Conservation (phyloP, 2,329 filamentous ascomycete species). For the Davidsoniella australis region DNA sequence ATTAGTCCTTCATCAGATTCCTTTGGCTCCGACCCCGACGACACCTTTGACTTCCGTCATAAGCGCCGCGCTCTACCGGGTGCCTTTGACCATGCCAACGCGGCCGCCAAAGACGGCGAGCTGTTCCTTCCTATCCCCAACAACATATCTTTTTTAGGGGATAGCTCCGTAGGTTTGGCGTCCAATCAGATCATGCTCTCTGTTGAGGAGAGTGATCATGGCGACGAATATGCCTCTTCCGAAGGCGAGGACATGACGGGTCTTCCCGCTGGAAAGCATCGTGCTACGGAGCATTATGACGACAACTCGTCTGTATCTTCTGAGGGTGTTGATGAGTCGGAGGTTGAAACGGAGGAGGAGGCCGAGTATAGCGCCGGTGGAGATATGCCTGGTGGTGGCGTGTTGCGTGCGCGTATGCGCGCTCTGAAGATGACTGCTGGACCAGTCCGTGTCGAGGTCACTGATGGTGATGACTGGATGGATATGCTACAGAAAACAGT, state of each 20-base stretch:
- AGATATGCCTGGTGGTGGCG: slow-evolving; percentile 35
- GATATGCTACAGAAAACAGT: slow-evolving; percentile 88
- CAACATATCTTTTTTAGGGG: slow-evolving; percentile 74
- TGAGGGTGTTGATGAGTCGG: slow-evolving; percentile 13
- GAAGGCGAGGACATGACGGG: slow-evolving; percentile 60
- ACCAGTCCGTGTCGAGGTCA: slow-evolving; percentile 41
- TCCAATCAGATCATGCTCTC: slow-evolving; percentile 42
- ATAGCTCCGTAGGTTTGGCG: slow-evolving; percentile 71
- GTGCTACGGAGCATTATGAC: slow-evolving; percentile 52
- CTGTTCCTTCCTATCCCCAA: slow-evolving; percentile 25
- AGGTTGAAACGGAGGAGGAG: slow-evolving; percentile 11
- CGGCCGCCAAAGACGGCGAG: slow-evolving; percentile 23
- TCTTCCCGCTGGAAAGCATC: slow-evolving; percentile 56
- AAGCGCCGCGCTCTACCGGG: slow-evolving; percentile 48
- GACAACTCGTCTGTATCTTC: slow-evolving; percentile 11
- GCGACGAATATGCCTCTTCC: slow-evolving; percentile 60
- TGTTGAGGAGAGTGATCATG: slow-evolving; percentile 45
- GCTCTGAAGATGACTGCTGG: slow-evolving; percentile 43
- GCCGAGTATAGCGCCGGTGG: slow-evolving; percentile 28
- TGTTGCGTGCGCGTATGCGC: slow-evolving; percentile 46
- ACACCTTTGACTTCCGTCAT: slow-evolving; percentile 39
- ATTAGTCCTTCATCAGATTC: slow-evolving; percentile 13
- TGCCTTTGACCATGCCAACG: slow-evolving; percentile 47
- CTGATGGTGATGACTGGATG: slow-evolving; percentile 72
- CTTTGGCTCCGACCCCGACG: slow-evolving; percentile 24